phyloP scores from a whole-genome alignment of 345 rosid genomes.

The Reutealis trisperma region DNA sequence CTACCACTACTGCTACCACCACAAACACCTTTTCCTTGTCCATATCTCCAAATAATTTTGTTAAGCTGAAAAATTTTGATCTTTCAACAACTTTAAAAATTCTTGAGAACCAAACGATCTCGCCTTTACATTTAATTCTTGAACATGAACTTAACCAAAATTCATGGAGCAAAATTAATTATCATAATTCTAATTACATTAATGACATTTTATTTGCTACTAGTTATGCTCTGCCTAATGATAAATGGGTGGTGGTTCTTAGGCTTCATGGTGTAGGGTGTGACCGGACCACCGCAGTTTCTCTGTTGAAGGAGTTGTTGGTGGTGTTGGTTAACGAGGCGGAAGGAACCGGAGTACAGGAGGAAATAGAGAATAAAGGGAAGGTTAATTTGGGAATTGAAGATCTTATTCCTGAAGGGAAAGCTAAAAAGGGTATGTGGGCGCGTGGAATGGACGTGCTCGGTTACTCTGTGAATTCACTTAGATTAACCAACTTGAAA shows the following conservation, averaged over 20 bases:
- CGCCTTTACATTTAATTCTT: slow-evolving; percentile 39
- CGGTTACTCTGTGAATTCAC: slow-evolving; percentile 43
- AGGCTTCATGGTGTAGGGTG: slow-evolving; percentile 39
- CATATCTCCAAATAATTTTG: slow-evolving; percentile 31
- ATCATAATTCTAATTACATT: too few species aligned
- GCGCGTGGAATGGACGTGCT: slow-evolving; percentile 46
- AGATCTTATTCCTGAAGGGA: slow-evolving; percentile 38
- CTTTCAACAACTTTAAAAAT: slow-evolving; percentile 27
- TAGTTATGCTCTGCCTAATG: slow-evolving; percentile 21
- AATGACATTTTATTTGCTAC: slow-evolving; percentile 30
- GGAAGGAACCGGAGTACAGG: neutral
- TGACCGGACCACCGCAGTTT: slow-evolving; percentile 39
- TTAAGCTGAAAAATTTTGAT: slow-evolving; percentile 23
- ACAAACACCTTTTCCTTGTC: slow-evolving; percentile 26
- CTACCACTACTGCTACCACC: neutral
- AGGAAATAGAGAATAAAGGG: slow-evolving; percentile 16
- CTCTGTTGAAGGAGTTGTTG: slow-evolving; percentile 36
- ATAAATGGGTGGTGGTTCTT: slow-evolving; percentile 29
- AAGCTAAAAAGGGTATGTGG: slow-evolving; percentile 41
- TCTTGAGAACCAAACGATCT: slow-evolving; percentile 9
- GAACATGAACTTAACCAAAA: slow-evolving; percentile 54
- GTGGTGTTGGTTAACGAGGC: slow-evolving; percentile 12
- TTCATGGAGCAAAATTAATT: slow-evolving; percentile 18
- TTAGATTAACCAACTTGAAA: slow-evolving; percentile 36
- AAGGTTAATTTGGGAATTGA: slow-evolving; percentile 37